These are phyloP conservation scores for Nicotiana undulata DNA, from an alignment of 257 asterid species.

Conservation along the genomic window DNA sequence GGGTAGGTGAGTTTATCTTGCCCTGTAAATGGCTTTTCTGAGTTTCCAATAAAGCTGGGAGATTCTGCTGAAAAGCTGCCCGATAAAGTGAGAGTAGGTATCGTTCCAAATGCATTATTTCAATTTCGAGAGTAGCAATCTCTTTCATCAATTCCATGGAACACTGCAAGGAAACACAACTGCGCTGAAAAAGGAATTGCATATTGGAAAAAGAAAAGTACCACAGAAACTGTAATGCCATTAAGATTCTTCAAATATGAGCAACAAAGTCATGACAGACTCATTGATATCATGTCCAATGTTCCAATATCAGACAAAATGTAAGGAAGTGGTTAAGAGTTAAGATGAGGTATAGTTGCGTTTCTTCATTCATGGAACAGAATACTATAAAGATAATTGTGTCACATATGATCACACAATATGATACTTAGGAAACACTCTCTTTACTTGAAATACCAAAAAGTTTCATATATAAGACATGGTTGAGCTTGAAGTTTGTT, in stretches of 20 bases:
- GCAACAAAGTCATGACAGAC: neutral
- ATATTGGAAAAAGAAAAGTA: neutral
- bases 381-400: neutral
- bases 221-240: neutral
- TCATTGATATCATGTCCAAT: neutral
- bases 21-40: slow-evolving; percentile 15
- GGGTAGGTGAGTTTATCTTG: slow-evolving; percentile 19
- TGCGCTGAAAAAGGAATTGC: neutral
- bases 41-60: slow-evolving; percentile 26
- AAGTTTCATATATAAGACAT: neutral
- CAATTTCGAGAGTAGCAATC: slow-evolving; percentile 60
- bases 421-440: neutral
- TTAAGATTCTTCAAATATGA: neutral
- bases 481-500: neutral
- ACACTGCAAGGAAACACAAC: slow-evolving; percentile 34
- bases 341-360: neutral
- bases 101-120: slow-evolving; percentile 63
- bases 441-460: neutral
- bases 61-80: slow-evolving; percentile 41
- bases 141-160: slow-evolving; percentile 62
- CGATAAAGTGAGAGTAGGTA: slow-evolving; percentile 73
- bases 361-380: neutral
- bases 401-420: neutral
- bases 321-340: neutral
- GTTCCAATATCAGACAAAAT: slow-evolving; percentile 3